Percentiles rank a stretch among this genome's conserved stretches.
Conservation (phyloP, 1,284 basidiomycete species). For the Melampsora americana region DNA sequence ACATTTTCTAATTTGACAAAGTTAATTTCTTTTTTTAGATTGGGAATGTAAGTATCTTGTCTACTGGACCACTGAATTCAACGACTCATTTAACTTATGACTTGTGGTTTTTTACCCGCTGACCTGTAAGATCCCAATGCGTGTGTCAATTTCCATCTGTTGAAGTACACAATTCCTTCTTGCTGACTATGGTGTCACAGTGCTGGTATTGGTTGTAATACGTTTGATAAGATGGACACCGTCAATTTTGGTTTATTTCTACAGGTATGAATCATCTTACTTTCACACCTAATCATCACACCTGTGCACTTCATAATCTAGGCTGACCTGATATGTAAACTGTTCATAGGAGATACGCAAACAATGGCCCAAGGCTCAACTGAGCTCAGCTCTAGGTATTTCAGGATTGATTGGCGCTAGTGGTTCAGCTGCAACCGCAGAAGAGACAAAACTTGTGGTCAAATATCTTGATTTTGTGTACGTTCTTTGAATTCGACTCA, state of each 20-base stretch:
- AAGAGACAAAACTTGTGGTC: constrained; percentile 1
- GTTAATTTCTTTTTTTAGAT: too few species aligned
- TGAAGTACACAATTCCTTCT: too few species aligned
- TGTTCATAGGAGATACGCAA: constrained; percentile 20
- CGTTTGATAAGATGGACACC: constrained; percentile 8
- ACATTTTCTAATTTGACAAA: too few species aligned
- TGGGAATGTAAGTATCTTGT: constrained; percentile 5
- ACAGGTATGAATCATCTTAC: neutral
- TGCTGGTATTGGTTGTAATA: constrained; percentile 39
- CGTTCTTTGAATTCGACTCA: neutral
- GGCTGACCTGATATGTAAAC: neutral
- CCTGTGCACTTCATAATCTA: neutral
- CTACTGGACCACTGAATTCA: too few species aligned
- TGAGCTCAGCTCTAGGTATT: constrained; percentile 12
- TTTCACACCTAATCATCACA: neutral
- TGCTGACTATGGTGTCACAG: neutral
- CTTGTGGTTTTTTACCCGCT: too few species aligned
- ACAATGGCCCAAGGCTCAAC: constrained; percentile 22
- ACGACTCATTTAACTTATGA: too few species aligned
- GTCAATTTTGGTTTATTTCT: constrained; percentile 31
- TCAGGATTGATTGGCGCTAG: constrained; percentile 14
- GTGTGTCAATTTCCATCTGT: neutral
- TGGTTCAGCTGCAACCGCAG: constrained; percentile 5
- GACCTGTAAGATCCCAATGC: neutral
- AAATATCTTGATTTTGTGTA: constrained; percentile 25